phyloP scores from a whole-genome alignment of 768 basidiomycete genomes.

The Collybia sp. region DNA sequence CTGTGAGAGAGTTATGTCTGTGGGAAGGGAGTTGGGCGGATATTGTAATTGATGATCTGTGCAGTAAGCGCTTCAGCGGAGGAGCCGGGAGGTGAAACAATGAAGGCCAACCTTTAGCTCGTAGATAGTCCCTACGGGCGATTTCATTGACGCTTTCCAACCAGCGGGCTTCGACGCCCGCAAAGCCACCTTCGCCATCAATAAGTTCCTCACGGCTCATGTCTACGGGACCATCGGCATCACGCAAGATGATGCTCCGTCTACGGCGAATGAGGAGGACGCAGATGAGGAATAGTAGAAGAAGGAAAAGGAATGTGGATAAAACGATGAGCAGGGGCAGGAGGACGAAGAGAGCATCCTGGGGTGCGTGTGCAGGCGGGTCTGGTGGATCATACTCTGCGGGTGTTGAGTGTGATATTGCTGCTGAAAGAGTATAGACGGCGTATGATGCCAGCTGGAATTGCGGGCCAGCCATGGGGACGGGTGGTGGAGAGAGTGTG shows the following conservation, averaged over 20 bases:
- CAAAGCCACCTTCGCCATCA: constrained; percentile 90
- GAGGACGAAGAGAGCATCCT: constrained; percentile 78
- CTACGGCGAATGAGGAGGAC: constrained; percentile 79
- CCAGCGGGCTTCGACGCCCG: constrained; percentile 91
- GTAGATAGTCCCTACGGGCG: constrained; percentile 64
- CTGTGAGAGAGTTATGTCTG: constrained; percentile 97
- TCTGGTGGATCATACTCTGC: constrained; percentile 20
- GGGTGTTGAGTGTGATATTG: not conserved
- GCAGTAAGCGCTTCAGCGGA: constrained; percentile 2
- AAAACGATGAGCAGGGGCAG: constrained; percentile 93
- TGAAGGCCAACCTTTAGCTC: constrained; percentile 74
- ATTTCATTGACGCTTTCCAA: constrained; percentile 74
- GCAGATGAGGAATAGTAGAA: constrained; percentile 87
- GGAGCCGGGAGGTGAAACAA: constrained; percentile 6
- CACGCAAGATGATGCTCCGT: constrained; percentile 73
- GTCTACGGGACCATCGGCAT: constrained; percentile 90
- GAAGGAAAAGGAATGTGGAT: constrained; percentile 87
- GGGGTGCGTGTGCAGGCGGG: constrained; percentile 23
- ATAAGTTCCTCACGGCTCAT: constrained; percentile 88
- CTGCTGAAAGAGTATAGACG: not conserved
- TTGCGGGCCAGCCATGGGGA: not conserved
- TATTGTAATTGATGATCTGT: constrained; percentile 85
- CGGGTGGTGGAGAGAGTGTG: too few species aligned
- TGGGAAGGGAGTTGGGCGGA: constrained; percentile 93
- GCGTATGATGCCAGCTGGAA: not conserved